phyloP scores from a whole-genome alignment of 176 grass and related monocot genomes.

The Avena sativa region DNA sequence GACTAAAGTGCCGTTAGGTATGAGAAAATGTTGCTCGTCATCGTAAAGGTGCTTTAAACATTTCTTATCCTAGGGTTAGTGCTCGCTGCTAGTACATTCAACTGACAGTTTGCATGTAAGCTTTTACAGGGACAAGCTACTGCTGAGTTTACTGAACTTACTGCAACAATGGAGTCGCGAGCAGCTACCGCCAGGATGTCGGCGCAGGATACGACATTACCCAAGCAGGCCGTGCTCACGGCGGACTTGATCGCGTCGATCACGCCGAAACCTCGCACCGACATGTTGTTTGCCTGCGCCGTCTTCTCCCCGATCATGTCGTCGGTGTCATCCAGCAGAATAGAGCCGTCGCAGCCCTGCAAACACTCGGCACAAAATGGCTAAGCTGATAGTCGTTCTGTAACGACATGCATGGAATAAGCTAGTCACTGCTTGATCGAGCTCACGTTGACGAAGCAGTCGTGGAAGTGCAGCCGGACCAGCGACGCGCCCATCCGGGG shows the following conservation, averaged over 20 bases:
- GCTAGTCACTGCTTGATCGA: not conserved
- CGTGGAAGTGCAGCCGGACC: slow-evolving; percentile 84
- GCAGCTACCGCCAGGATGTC: slow-evolving; percentile 78
- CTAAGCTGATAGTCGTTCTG: not conserved
- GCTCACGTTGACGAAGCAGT: slow-evolving; percentile 81
- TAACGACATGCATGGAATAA: not conserved
- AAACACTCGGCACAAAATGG: not conserved
- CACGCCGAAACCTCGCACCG: slow-evolving; percentile 67
- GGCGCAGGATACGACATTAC: slow-evolving; percentile 83
- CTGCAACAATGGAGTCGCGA: slow-evolving; percentile 75
- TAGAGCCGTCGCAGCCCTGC: slow-evolving; percentile 80
- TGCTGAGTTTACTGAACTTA: slow-evolving; percentile 38
- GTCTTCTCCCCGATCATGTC: slow-evolving; percentile 74
- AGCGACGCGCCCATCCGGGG: slow-evolving; percentile 73
- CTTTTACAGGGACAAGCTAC: not conserved
- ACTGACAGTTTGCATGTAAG: not conserved
- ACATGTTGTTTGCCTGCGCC: slow-evolving; percentile 73
- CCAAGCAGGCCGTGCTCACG: slow-evolving; percentile 60
- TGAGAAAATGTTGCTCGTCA: not conserved
- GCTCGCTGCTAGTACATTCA: not conserved
- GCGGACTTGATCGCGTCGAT: slow-evolving; percentile 67
- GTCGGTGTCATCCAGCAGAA: slow-evolving; percentile 73
- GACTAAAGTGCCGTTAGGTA: slow-evolving; percentile 18
- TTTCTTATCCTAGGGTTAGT: not conserved
- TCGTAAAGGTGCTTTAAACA: slow-evolving; percentile 27